Evolutionary conservation across 2,329 filamentous ascomycete genomes (phyloP).

Genomic region (Emericellopsis cladophorae): DNA sequence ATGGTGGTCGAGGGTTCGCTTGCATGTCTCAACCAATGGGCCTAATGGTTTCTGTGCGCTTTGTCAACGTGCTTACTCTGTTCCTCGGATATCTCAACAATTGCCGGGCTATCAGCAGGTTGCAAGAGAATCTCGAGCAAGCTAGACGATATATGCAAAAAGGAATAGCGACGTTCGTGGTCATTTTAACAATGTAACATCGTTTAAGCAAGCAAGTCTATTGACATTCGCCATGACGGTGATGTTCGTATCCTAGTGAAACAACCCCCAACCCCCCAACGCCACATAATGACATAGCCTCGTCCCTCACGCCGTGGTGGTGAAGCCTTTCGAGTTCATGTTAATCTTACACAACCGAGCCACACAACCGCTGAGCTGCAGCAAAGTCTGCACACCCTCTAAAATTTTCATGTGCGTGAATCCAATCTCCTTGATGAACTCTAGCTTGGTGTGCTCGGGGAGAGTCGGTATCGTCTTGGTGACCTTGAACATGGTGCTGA

Average conservation of each 20-base stretch:
- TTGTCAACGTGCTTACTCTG: too few species aligned
- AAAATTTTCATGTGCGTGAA: conserved; percentile 99
- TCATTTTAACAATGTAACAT: neutral
- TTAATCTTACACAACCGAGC: conserved; percentile 88
- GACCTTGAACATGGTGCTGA: conserved; percentile 97
- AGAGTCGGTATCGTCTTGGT: conserved; percentile 90
- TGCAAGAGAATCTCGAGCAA: too few species aligned
- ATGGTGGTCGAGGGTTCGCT: too few species aligned
- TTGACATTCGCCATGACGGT: neutral
- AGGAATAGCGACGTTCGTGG: too few species aligned
- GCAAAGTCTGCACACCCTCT: conserved; percentile 90
- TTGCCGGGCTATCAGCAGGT: too few species aligned
- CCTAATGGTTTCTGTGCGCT: too few species aligned
- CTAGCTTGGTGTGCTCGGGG: conserved; percentile 88
- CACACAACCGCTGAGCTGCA: conserved; percentile 88
- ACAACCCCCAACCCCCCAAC: conserved; percentile 13
- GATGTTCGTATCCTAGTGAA: too few species aligned
- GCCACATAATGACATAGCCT: conserved; percentile 16
- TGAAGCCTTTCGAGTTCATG: conserved; percentile 83
- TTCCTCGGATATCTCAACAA: too few species aligned
- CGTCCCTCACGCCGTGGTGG: conserved; percentile 18
- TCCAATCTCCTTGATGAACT: conserved; percentile 97
- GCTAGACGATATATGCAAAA: too few species aligned
- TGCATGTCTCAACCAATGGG: too few species aligned
- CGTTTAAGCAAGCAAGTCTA: neutral